Percentiles rank a stretch among this genome's conserved stretches.
Evolutionary conservation across 306 rosid species (phyloP).

Genomic region (Begonia masoniana): DNA sequence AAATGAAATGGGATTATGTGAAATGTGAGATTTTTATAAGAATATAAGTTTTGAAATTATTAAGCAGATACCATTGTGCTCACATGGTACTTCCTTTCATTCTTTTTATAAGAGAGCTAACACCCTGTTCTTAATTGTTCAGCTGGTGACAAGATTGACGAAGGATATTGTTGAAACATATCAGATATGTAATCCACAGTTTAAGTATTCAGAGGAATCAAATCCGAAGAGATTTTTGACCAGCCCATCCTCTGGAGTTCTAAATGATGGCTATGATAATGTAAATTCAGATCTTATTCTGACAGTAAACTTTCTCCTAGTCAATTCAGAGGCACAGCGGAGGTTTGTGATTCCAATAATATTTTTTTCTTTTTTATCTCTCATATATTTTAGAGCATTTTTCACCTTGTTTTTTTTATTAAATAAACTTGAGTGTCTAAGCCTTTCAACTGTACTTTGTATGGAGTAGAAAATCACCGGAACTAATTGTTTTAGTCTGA

Average conservation of each 20-base stretch:
- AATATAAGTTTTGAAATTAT: too few species aligned
- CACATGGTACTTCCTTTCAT: too few species aligned
- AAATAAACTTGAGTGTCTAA: too few species aligned
- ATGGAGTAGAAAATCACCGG: too few species aligned
- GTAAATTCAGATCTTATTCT: slow-evolving; percentile 86
- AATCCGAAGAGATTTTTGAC: slow-evolving; percentile 93
- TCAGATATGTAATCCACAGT: slow-evolving; percentile 79
- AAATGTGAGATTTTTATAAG: too few species aligned
- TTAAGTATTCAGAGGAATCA: slow-evolving; percentile 83
- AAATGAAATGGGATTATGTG: too few species aligned
- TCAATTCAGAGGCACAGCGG: slow-evolving; percentile 47
- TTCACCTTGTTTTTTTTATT: not conserved
- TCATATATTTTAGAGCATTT: too few species aligned
- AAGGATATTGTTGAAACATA: slow-evolving; percentile 85
- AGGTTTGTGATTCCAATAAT: slow-evolving; percentile 43
- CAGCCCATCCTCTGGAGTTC: slow-evolving; percentile 84
- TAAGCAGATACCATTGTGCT: too few species aligned
- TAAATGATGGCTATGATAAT: slow-evolving; percentile 88
- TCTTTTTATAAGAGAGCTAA: slow-evolving; percentile 9
- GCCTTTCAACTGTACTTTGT: too few species aligned
- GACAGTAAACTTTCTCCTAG: slow-evolving; percentile 64
- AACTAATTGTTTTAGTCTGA: too few species aligned
- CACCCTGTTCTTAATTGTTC: slow-evolving; percentile 29
- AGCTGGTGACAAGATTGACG: slow-evolving; percentile 84
- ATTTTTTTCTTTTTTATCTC: not conserved